Evolutionary conservation across 2,329 filamentous ascomycete genomes (phyloP), one percentile per base, ranked within the genome.

Genomic region (Chaetomium sp.): DNA sequence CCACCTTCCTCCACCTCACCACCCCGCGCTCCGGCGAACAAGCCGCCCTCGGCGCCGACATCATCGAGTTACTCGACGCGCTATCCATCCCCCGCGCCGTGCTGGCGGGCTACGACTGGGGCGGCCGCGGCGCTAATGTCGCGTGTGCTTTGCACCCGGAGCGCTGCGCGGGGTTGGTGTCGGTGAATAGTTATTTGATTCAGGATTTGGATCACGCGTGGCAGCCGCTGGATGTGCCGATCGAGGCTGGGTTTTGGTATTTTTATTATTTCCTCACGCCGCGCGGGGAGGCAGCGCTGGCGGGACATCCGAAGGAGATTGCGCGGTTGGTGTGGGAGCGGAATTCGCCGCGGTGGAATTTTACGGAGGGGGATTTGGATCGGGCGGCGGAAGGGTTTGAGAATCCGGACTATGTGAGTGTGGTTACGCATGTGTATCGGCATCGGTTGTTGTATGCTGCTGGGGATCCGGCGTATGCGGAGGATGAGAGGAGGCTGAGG

Each of bases 161-260:
- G 5, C 38, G 48, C 34, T 50, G 48, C 32, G 38, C 10, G 6
- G 48, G 37, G 11, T 27, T 50, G 19, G 48, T 50, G 8, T 50
- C 48, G 12, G 48, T 50, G 35, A 50, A 50, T 33, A 33, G 48
- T 32, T 50, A 50, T 33, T 33, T 42, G 27, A n/a, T 50, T 32
- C 48, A 50, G 38, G 48, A 42, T 33, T 27, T 50, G 35, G 48
- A 50, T 4, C 38, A 41, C 11, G 48, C 48, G 19, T 50, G 37
- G 48, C 37, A 42, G 38, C 48, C 48, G 48, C 48, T 50, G 5
- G 49, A 51, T 14, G 49, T 43, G 27, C 32, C n/a, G 11, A 36
- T 51, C n/a, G 49, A 51, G 49, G 49, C 49, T 6, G 49, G 49
- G 36, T 51, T 51, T 14, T 51, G 49, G 49, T 51, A 51, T 10